Evolutionary conservation across 148 eudicot genomes (phyloP), one percentile per base, ranked within the genome.

Genomic region (Silene conica): DNA sequence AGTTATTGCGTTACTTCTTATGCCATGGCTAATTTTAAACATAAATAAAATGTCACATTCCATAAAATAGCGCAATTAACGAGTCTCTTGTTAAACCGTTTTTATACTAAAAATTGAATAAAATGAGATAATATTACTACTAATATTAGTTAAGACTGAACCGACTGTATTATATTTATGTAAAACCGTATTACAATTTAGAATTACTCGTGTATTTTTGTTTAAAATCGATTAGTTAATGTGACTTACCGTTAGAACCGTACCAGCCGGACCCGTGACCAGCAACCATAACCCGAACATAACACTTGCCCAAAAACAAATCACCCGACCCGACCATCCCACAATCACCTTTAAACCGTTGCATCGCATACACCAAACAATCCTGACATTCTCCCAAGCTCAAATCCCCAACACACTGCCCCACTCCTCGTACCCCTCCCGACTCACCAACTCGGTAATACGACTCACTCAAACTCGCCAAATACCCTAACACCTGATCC

Each of bases 371-470:
- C 13, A 61, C 25, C 3, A 88, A 14, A 38, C 92, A 88, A 79
- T 86, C 89, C 66, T 88, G 85, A 38, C 92, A 88, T 84, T 84
- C 75, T 8, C 78, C 57, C 26, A 25, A 26, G 60, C 86, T 86
- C 83, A 88, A 62, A 46, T 86, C 92, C 62, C 78, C 85, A 0
- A 79, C 83, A 43, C 92, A 88, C 82, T 86, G 86, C 10, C 80
- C 86, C 83, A 86, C 70, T 5, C 86, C 92, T 72, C 72, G 73
- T 0, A 78, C 79, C 0, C 19, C 74, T 15, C 89, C 86, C 5
- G 83, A 78, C 73, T 63, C 80, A 7, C 86, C 81, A 1, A 74
- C 79, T 19, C 92, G 73, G 54, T 77, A 88, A 41, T 58, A 58
- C 25, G 66, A 78, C 76, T 72, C 78, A 28, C 7, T 22, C 18